Conservation (phyloP, 2,329 filamentous ascomycete species). For the Metarhizium album region DNA sequence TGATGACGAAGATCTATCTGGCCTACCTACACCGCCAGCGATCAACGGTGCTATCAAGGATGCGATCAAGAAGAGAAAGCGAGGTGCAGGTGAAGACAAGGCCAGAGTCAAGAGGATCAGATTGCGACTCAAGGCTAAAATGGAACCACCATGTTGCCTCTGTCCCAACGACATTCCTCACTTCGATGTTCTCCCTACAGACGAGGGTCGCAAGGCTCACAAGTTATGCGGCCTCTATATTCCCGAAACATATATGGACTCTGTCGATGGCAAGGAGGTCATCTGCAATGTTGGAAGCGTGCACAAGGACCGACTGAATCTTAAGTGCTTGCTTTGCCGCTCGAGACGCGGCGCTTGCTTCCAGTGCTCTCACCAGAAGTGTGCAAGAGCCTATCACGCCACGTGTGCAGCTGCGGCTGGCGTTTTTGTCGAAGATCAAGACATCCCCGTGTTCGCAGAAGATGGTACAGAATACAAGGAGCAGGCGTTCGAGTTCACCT, state of each 20-base stretch:
- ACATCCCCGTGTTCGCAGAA: constrained; percentile 77
- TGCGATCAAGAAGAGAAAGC: constrained; percentile 51
- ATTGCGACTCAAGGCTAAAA: constrained; percentile 59
- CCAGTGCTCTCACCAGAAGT: constrained; percentile 93
- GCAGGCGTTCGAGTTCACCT: constrained; percentile 85
- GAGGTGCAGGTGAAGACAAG: constrained; percentile 27
- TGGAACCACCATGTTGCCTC: constrained; percentile 74
- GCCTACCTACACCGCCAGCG: constrained; percentile 68
- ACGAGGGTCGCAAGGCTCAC: constrained; percentile 80
- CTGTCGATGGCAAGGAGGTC: constrained; percentile 57
- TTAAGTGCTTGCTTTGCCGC: constrained; percentile 91
- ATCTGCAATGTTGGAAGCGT: constrained; percentile 73
- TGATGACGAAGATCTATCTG: constrained; percentile 49
- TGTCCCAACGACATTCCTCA: constrained; percentile 84
- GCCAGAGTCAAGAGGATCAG: constrained; percentile 69
- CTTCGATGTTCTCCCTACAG: constrained; percentile 74
- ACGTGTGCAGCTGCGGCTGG: constrained; percentile 89
- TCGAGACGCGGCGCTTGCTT: constrained; percentile 94
- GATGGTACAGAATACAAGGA: constrained; percentile 89
- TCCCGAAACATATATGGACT: constrained; percentile 80
- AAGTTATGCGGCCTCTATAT: constrained; percentile 83
- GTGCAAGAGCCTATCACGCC: constrained; percentile 83
- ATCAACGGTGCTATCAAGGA: constrained; percentile 59
- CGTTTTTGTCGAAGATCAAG: constrained; percentile 79
- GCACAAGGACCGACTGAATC: constrained; percentile 74